Conservation (phyloP, 441 rosid genomes). For the Manihot esculenta region DNA sequence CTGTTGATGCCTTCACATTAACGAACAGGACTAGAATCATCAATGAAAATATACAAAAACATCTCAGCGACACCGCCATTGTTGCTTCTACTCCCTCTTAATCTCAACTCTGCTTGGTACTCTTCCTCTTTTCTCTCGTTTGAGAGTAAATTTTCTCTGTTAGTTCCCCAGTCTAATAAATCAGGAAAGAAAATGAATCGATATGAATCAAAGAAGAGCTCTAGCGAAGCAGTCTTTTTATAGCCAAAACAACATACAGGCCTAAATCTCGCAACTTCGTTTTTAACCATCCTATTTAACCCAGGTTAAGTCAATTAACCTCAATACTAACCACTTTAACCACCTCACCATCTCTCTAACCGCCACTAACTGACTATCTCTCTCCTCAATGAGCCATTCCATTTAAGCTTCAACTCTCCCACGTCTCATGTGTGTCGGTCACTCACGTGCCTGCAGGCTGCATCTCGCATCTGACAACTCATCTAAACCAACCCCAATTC, state of each 20-base stretch:
- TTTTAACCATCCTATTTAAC: constrained; percentile 13
- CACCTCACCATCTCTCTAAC: constrained; percentile 25
- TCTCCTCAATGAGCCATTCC: background rate
- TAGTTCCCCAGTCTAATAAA: background rate
- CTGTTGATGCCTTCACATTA: constrained; percentile 24
- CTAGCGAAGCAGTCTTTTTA: constrained; percentile 22
- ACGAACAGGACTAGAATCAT: constrained; percentile 22
- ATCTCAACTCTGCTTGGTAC: constrained; percentile 3
- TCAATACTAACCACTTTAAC: constrained; percentile 16
- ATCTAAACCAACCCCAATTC: background rate
- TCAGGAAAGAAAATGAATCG: constrained; percentile 9
- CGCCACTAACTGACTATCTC: constrained; percentile 31
- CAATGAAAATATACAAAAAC: constrained; percentile 22
- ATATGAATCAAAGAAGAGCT: constrained; percentile 16
- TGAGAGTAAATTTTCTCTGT: background rate
- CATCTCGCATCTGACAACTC: constrained; percentile 22
- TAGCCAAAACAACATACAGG: constrained; percentile 14
- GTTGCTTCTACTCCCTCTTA: constrained; percentile 1
- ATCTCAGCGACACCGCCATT: constrained; percentile 36
- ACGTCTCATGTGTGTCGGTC: constrained; percentile 29
- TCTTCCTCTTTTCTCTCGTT: background rate
- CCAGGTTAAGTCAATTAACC: constrained; percentile 24
- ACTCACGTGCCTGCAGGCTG: constrained; percentile 33
- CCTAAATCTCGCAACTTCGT: constrained; percentile 23
- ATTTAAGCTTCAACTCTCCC: background rate